phyloP scores from a whole-genome alignment of 306 rosid genomes.

The Dicorynia guianensis region DNA sequence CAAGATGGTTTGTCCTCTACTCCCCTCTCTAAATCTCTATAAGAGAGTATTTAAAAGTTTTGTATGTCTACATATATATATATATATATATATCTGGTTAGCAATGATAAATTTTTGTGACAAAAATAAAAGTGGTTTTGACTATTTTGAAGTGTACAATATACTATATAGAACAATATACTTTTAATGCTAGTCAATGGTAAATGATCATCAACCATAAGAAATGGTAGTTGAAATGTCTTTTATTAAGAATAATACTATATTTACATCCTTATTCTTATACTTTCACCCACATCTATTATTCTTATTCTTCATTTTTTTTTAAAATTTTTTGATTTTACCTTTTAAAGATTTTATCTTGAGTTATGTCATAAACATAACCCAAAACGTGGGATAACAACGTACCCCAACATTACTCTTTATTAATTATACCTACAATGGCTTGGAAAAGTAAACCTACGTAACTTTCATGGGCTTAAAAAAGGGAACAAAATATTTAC shows the following conservation, averaged over 20 bases:
- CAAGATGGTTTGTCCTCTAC: conserved; percentile 43
- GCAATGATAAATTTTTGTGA: neutral
- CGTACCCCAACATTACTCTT: too few species aligned
- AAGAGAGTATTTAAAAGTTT: neutral
- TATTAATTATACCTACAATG: neutral
- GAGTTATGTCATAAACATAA: too few species aligned
- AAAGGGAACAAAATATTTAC: too few species aligned
- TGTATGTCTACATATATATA: too few species aligned
- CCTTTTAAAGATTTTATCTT: too few species aligned
- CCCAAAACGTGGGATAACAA: too few species aligned
- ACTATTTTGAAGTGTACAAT: neutral
- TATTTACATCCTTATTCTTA: too few species aligned
- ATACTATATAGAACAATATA: neutral
- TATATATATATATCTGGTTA: neutral
- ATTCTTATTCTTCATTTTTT: too few species aligned
- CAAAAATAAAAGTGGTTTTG: neutral
- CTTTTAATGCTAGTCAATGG: neutral
- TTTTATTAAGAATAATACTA: too few species aligned
- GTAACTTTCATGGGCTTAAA: neutral
- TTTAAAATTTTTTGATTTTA: too few species aligned
- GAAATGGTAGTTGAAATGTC: neutral
- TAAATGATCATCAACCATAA: neutral
- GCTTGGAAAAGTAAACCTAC: neutral
- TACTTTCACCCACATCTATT: too few species aligned
- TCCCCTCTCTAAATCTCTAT: neutral